Evolutionary conservation across 768 basidiomycete species (phyloP), one percentile per base, ranked within the genome.

Genomic region (Kwoniella mangroviensis): DNA sequence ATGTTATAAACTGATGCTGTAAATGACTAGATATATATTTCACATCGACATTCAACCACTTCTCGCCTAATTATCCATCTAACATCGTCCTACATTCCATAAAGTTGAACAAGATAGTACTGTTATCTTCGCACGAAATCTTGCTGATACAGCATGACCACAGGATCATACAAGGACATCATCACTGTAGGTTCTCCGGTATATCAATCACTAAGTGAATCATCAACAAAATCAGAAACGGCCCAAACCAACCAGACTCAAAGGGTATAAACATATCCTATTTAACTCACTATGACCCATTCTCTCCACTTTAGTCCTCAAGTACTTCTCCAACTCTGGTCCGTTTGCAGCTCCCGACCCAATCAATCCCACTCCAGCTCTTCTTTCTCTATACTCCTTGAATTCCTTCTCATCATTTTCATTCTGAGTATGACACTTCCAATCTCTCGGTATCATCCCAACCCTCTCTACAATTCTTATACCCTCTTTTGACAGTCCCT

Each of bases 401-500:
- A 79, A 78, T 56, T 72, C 75, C 42, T 60, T 43, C 6, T 60
- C 41, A 15, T 65, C 62, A 56, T 60, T 58, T 15, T 77, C 57
- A 21, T 66, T 61, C 45, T 66, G 65, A 0, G 65, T 58, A 43
- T 21, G 12, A 28, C 65, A 66, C 21, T 52, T 62, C 96, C 97
- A 99, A 73, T 90, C 91, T 65, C 93, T 86, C 19, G 97, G 97
- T 12, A 98, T 89, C 96, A 99, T 98, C 56, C 92, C 87, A 7
- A 98, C 92, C 15, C 94, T 88, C 83, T 98, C 94, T 4, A 86
- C 85, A 21, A 99, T 88, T 19, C 82, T 84, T 63, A 99, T 86
- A 3, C 93, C 92, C 82, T 98, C 96, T 75, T 86, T 87, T 83
- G 91, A 88, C 75, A 98, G 84, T 55, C 94, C 94, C 71, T 88